phyloP scores from a whole-genome alignment of 2,329 filamentous ascomycete genomes.

The Phyllosticta capitalensis region DNA sequence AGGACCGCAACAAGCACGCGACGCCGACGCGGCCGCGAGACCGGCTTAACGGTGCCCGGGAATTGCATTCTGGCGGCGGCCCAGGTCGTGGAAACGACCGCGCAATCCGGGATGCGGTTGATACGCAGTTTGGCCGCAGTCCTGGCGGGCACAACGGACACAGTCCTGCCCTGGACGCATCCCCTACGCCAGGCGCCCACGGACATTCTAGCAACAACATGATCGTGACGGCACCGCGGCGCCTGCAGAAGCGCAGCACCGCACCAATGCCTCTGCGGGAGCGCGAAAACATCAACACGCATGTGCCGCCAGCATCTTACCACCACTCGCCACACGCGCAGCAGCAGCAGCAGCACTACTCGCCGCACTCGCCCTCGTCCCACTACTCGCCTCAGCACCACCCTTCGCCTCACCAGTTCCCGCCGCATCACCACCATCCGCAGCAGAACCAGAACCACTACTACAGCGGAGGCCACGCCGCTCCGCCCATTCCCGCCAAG shows the following conservation, averaged over 20 bases:
- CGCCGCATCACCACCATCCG: neutral
- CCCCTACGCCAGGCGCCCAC: neutral
- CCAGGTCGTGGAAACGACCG: constrained; percentile 13
- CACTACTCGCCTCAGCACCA: neutral
- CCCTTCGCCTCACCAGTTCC: neutral
- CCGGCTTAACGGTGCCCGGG: constrained; percentile 43
- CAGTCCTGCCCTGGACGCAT: neutral
- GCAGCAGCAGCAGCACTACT: neutral
- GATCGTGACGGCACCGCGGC: constrained; percentile 2
- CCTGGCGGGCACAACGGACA: neutral
- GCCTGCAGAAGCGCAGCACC: constrained; percentile 21
- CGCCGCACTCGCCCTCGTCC: neutral
- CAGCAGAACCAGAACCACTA: neutral
- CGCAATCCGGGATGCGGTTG: constrained; percentile 5
- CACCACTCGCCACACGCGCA: neutral
- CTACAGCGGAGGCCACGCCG: constrained; percentile 21
- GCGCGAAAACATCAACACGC: constrained; percentile 20
- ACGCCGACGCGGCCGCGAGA: constrained; percentile 34
- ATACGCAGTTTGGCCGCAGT: neutral
- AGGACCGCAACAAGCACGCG: constrained; percentile 21
- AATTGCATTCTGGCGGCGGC: constrained; percentile 13
- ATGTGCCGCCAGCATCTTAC: neutral
- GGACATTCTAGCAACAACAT: too few species aligned
- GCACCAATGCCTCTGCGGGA: constrained; percentile 22
- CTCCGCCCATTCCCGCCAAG: constrained; percentile 61